These are phyloP conservation scores for Xylaria castorea DNA, from an alignment of 495 filamentous ascomycete species.

Conservation along the genomic window DNA sequence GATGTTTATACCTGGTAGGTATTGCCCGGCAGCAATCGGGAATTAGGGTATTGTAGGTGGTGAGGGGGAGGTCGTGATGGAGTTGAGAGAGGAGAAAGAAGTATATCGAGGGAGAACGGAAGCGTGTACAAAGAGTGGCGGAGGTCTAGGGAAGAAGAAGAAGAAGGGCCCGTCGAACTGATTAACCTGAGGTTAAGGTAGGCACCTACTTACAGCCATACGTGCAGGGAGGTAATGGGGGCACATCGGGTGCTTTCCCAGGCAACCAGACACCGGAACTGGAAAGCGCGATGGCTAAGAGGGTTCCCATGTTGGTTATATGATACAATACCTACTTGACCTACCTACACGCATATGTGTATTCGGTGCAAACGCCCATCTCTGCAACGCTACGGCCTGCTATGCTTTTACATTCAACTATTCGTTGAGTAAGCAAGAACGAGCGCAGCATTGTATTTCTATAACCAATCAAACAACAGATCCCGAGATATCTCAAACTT, in stretches of 20 bases:
- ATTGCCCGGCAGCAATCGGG: background rate
- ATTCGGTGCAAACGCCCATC: background rate
- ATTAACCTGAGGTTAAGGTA: background rate
- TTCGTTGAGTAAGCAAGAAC: background rate
- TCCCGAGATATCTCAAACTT: background rate
- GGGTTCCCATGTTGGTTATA: background rate
- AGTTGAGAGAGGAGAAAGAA: background rate
- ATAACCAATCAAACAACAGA: background rate
- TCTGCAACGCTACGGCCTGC: background rate
- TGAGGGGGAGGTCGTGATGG: constrained; percentile 14
- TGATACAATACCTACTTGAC: background rate
- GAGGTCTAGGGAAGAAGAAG: constrained; percentile 4
- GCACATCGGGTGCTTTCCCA: constrained; percentile 5
- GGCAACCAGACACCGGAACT: constrained; percentile 8
- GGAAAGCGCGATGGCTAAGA: constrained; percentile 8
- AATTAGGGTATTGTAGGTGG: background rate
- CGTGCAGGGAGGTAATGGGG: background rate
- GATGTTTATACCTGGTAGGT: background rate
- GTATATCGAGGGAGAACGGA: background rate
- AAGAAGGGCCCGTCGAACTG: background rate
- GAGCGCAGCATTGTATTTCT: background rate
- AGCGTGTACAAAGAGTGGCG: background rate
- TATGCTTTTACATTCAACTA: background rate
- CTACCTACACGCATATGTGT: background rate
- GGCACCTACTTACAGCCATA: background rate